These are phyloP conservation scores for Schizochytrium sp. DNA, from an alignment of 108 stramenopile species.

Conservation along the genomic window DNA sequence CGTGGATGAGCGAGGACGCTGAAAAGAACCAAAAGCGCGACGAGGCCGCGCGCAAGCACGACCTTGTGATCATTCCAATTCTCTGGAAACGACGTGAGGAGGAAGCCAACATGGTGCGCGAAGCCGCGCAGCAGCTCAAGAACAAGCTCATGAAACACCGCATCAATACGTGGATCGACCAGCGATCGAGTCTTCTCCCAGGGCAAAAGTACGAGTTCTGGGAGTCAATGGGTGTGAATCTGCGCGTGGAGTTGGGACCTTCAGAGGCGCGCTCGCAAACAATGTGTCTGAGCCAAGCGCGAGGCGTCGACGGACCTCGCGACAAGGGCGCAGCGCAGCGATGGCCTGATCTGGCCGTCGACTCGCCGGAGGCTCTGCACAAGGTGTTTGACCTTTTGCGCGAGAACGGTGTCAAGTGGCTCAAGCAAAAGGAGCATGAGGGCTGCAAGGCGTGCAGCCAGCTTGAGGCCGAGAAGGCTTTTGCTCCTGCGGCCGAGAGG, in stretches of 20 bases:
- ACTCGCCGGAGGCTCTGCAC: background rate
- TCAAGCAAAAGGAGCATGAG: background rate
- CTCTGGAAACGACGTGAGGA: background rate
- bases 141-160: slow-evolving; percentile 9
- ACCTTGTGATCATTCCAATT: background rate
- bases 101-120: background rate
- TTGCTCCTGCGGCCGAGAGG: background rate
- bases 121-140: background rate
- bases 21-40: background rate
- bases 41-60: background rate
- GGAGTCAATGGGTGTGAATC: background rate
- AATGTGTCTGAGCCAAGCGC: background rate
- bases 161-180: slow-evolving; percentile 11
- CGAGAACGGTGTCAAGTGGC: slow-evolving; percentile 5
- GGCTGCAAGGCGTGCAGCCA: background rate
- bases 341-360: background rate
- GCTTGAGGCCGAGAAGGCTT: background rate
- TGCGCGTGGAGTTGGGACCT: slow-evolving; percentile 3
- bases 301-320: background rate
- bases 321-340: background rate
- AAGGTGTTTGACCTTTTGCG: background rate
- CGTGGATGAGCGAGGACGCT: background rate
- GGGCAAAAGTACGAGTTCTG: slow-evolving; percentile 17
- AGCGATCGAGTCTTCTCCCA: background rate
- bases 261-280: background rate